Base-by-base conservation (phyloP, 345 rosid genomes). In the Pseudoturritis turrita region DNA sequence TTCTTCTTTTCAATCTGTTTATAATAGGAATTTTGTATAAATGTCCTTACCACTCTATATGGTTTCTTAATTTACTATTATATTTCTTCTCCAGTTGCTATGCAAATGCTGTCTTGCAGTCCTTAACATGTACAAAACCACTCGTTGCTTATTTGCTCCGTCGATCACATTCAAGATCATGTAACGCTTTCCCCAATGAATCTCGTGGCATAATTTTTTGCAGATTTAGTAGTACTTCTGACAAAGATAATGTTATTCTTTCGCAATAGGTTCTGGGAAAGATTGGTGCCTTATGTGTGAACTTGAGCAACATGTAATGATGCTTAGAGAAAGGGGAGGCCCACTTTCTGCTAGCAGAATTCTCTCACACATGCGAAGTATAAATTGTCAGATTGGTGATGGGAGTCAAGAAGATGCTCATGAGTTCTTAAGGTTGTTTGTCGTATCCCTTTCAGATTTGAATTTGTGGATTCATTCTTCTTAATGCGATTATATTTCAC, bases 351-450 rank as follows among this genome's bases (percentile, higher is more conserved):
- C 85, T 10, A 78, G 83, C 73, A 78, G 91, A 66, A 86, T 90
- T 45, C 88, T 90, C 69, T 77, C 79, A 7, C 91, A 85, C 71
- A 81, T 88, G 81, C 85, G 82, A 45, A 82, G 82, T 78, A 81
- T 79, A 62, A 90, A 83, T 78, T 79, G 86, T 65, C 94, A 86
- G 69, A 88, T 86, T 78, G 91, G 96, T 43, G 85, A 86, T 76
- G 94, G 94, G 64, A 90, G 89, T 77, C 96, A 88, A 77, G 94
- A 90, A 85, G 96, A 90, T 81, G 96, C 96, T 23, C 96, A 90
- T 72, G 96, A 90, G 62, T 90, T 88, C 81, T 77, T 88, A 84
- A 90, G 96, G 96, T 90, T 65, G 39, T 15, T 59, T 56, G 39
- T 70, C 35, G 25, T 59, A 50, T 58, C 65, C 71, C 68, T 35